A percentile compares a stretch with the other conserved stretches of the same genome.
These are phyloP conservation scores for Aspergillus sojae DNA, from an alignment of 2,329 filamentous ascomycete genomes.

Conservation along the genomic window DNA sequence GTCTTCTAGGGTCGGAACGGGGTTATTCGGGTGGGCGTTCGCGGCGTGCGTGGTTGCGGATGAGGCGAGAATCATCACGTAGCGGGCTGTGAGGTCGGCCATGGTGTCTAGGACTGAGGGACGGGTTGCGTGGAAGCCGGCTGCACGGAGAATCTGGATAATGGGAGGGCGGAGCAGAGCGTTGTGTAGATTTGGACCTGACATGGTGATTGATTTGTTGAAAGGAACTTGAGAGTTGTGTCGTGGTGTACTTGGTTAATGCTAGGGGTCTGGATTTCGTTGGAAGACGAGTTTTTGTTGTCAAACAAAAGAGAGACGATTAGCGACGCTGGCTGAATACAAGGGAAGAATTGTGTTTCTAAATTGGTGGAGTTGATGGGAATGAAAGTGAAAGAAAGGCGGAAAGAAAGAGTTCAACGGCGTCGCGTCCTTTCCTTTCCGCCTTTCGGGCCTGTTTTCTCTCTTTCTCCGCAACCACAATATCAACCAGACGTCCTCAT, in stretches of 20 bases:
- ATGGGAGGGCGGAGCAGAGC: constrained; percentile 83
- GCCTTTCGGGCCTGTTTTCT: constrained; percentile 10
- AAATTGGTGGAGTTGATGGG: background rate
- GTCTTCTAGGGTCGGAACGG: constrained; percentile 70
- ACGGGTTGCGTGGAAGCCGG: constrained; percentile 82
- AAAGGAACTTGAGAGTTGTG: background rate
- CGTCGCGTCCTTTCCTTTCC: constrained; percentile 2
- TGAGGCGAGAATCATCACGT: constrained; percentile 74
- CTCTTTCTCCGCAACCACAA: background rate
- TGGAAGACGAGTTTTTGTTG: background rate
- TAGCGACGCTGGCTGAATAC: background rate
- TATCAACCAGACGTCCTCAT: background rate
- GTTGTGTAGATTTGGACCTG: constrained; percentile 62
- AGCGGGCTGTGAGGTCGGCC: constrained; percentile 83
- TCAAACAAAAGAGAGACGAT: background rate
- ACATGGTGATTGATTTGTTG: constrained; percentile 38
- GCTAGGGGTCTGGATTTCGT: background rate
- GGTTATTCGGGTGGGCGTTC: constrained; percentile 66
- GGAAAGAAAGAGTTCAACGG: background rate
- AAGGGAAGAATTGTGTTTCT: background rate
- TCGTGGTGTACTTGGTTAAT: background rate
- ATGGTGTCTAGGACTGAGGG: constrained; percentile 82
- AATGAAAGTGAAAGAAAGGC: constrained; percentile 1
- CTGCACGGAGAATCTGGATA: constrained; percentile 87
- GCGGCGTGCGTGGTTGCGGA: constrained; percentile 71